Evolutionary conservation across 2,329 filamentous ascomycete species (phyloP).

Genomic region (Cordyceps pruinosa): DNA sequence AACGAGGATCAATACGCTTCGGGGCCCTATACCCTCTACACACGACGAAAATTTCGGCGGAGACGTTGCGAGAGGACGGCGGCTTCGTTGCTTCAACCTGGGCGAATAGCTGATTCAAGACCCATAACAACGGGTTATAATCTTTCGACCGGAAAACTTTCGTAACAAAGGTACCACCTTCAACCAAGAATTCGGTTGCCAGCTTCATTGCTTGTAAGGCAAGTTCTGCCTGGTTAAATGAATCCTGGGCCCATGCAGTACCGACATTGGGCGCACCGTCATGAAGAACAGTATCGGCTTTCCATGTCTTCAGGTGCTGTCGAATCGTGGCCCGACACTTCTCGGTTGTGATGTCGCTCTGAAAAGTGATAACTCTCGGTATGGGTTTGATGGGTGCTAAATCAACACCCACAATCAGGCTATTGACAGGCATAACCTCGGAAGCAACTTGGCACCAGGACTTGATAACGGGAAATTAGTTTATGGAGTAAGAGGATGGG

Average conservation of each 20-base stretch:
- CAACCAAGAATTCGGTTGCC: conserved; percentile 83
- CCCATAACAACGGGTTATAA: conserved; percentile 93
- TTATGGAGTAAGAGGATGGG: background rate
- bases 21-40: conserved; percentile 93
- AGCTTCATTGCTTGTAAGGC: conserved; percentile 86
- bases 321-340: conserved; percentile 89
- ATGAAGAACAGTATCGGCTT: conserved; percentile 90
- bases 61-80: conserved; percentile 90
- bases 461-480: conserved; percentile 30
- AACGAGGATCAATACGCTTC: conserved; percentile 85
- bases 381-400: conserved; percentile 93
- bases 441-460: conserved; percentile 96
- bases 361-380: conserved; percentile 87
- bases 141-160: conserved; percentile 98
- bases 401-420: conserved; percentile 91
- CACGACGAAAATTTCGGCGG: conserved; percentile 97
- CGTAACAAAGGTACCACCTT: conserved; percentile 90
- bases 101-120: conserved; percentile 91
- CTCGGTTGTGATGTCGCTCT: conserved; percentile 95
- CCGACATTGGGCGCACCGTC: conserved; percentile 97
- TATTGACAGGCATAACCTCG: conserved; percentile 86
- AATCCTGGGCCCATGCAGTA: conserved; percentile 96
- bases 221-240: conserved; percentile 93
- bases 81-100: conserved; percentile 98
- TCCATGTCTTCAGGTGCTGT: conserved; percentile 89